These are phyloP conservation scores for Phlebiopsis gigantea DNA, from an alignment of 768 basidiomycete genomes.

Conservation along the genomic window DNA sequence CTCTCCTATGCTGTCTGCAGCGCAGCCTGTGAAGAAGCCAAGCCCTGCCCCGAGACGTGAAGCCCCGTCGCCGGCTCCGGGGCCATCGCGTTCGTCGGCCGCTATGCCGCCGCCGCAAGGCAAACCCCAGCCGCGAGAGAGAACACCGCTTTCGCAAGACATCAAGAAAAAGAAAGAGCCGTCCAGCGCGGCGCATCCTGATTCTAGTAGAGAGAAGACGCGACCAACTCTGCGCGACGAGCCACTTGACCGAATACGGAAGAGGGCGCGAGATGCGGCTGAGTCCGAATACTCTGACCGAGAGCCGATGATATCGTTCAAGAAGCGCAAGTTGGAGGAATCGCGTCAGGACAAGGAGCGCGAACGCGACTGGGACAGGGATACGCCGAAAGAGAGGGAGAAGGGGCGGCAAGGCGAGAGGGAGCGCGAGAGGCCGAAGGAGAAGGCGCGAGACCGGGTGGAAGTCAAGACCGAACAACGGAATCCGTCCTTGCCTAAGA, in stretches of 20 bases:
- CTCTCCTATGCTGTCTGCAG: background rate
- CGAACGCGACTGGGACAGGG: slow-evolving; percentile 14
- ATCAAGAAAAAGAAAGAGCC: slow-evolving; percentile 1
- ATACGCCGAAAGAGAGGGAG: slow-evolving; percentile 8
- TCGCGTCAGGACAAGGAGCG: background rate
- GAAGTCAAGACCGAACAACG: background rate
- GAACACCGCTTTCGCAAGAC: background rate
- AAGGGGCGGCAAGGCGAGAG: background rate
- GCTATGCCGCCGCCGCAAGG: background rate
- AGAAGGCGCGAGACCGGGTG: background rate
- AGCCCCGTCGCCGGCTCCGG: background rate
- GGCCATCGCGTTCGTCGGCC: background rate
- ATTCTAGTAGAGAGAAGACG: background rate
- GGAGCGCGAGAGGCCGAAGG: background rate
- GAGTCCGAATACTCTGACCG: slow-evolving; percentile 13
- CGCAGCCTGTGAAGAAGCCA: slow-evolving; percentile 21
- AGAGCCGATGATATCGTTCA: slow-evolving; percentile 21
- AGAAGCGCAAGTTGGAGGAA: slow-evolving; percentile 39
- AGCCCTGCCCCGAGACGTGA: slow-evolving; percentile 27
- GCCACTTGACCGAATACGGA: background rate
- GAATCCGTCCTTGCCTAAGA: slow-evolving; percentile 26
- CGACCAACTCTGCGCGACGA: background rate
- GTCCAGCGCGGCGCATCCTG: background rate
- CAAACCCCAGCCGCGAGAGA: background rate
- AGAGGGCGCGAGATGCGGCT: slow-evolving; percentile 8